A percentile compares a stretch with the other conserved stretches of the same genome.
These are phyloP conservation scores for Lyophyllum atratum DNA, from an alignment of 768 basidiomycete genomes.

Conservation along the genomic window DNA sequence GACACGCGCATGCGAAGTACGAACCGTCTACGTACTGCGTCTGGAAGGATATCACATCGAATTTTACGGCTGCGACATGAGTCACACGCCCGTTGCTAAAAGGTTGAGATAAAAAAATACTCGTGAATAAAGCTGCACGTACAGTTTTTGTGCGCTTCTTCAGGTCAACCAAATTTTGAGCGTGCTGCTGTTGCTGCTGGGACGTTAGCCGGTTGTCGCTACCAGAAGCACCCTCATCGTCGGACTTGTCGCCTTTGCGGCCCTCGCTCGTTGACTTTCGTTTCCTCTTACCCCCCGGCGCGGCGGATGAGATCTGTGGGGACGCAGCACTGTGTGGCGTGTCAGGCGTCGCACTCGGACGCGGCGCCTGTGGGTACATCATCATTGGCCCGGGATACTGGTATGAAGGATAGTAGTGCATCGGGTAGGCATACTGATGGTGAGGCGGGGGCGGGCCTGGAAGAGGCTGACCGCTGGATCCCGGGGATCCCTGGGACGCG, in stretches of 20 bases:
- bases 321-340: constrained; percentile 36
- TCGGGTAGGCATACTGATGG: constrained; percentile 56
- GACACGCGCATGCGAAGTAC: neutral
- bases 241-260: constrained; percentile 44
- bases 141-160: constrained; percentile 94
- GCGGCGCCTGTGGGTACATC: constrained; percentile 57
- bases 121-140: constrained; percentile 11
- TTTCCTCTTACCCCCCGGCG: constrained; percentile 61
- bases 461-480: constrained; percentile 37
- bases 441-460: constrained; percentile 37
- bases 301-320: constrained; percentile 33
- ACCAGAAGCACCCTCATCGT: constrained; percentile 61
- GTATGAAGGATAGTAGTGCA: constrained; percentile 61
- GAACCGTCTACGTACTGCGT: constrained; percentile 40
- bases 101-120: constrained; percentile 10
- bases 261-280: constrained; percentile 46
- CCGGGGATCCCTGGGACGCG: constrained; percentile 30
- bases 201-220: constrained; percentile 38
- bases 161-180: constrained; percentile 47
- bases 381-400: constrained; percentile 72
- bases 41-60: constrained; percentile 86
- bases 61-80: constrained; percentile 91
- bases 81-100: constrained; percentile 80
- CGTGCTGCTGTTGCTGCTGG: constrained; percentile 21
- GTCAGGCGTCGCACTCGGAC: constrained; percentile 34